A percentile compares a stretch with the other conserved stretches of the same genome.
Evolutionary conservation across 352 stramenopile species (phyloP).

Genomic region (Pythium scleroteichum): DNA sequence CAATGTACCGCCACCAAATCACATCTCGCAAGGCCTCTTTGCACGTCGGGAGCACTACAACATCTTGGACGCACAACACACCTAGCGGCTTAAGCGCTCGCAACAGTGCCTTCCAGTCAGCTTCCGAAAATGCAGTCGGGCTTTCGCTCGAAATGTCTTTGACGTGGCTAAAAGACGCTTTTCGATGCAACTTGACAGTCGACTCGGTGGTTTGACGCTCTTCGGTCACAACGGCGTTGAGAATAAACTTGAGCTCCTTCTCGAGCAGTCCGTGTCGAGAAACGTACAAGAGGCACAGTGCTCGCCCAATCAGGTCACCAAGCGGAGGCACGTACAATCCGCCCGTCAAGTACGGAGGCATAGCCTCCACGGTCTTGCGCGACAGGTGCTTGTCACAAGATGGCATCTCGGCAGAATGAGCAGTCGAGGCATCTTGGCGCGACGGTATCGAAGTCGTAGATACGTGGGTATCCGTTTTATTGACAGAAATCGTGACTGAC

Average conservation of each 20-base stretch:
- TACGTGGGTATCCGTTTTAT: background rate
- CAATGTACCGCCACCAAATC: slow-evolving; percentile 87
- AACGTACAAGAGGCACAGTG: slow-evolving; percentile 88
- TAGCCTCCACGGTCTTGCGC: slow-evolving; percentile 13
- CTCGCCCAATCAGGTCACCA: slow-evolving; percentile 67
- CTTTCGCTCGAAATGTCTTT: slow-evolving; percentile 32
- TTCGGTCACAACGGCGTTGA: slow-evolving; percentile 62
- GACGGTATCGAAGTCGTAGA: background rate
- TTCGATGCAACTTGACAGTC: slow-evolving; percentile 26
- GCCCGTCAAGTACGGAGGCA: slow-evolving; percentile 64
- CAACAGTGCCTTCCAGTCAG: slow-evolving; percentile 74
- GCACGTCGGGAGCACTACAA: slow-evolving; percentile 89
- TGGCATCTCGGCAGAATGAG: background rate
- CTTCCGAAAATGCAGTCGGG: slow-evolving; percentile 59
- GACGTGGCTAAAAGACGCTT: slow-evolving; percentile 34
- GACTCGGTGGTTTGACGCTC: slow-evolving; percentile 23
- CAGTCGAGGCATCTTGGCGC: slow-evolving; percentile 1
- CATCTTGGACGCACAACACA: slow-evolving; percentile 78
- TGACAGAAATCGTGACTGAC: background rate
- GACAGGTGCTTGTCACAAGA: slow-evolving; percentile 25
- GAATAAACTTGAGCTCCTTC: slow-evolving; percentile 83
- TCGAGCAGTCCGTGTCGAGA: slow-evolving; percentile 86
- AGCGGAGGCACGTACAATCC: slow-evolving; percentile 57
- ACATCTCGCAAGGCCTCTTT: slow-evolving; percentile 87
- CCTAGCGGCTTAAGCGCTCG: slow-evolving; percentile 68